These are phyloP conservation scores for Friedmanniomyces endolithicus DNA, from an alignment of 495 filamentous ascomycete species.

Conservation along the genomic window DNA sequence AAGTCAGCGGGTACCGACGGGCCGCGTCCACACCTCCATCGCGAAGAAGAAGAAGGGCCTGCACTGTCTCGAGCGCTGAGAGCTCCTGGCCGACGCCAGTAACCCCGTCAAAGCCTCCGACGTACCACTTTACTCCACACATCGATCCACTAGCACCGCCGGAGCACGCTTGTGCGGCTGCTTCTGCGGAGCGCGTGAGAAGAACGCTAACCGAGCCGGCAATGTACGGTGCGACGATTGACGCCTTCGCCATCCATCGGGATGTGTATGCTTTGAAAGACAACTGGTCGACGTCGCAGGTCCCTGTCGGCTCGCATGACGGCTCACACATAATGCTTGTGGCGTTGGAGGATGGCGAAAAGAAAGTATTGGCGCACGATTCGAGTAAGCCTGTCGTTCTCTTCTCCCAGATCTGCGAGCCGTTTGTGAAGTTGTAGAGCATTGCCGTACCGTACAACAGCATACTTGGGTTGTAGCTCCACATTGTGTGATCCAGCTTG, in stretches of 20 bases:
- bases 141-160: slow-evolving; percentile 32
- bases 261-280: slow-evolving; percentile 36
- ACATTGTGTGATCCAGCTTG: slow-evolving; percentile 36
- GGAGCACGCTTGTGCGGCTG: slow-evolving; percentile 33
- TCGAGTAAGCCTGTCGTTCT: slow-evolving; percentile 20
- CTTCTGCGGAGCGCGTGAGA: slow-evolving; percentile 28
- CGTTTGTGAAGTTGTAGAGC: slow-evolving; percentile 54
- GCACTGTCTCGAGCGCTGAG: slow-evolving; percentile 55
- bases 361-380: slow-evolving; percentile 25
- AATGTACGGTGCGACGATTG: slow-evolving; percentile 31
- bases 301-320: slow-evolving; percentile 29
- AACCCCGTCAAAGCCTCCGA: slow-evolving; percentile 28
- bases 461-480: slow-evolving; percentile 53
- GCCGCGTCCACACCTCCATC: neutral
- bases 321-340: slow-evolving; percentile 34
- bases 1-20: neutral
- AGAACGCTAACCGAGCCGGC: slow-evolving; percentile 23
- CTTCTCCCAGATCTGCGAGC: slow-evolving; percentile 21
- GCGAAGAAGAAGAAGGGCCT: slow-evolving; percentile 32
- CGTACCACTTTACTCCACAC: slow-evolving; percentile 29
- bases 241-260: slow-evolving; percentile 33
- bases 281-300: slow-evolving; percentile 33
- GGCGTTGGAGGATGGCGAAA: slow-evolving; percentile 11
- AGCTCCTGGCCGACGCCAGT: slow-evolving; percentile 54
- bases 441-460: slow-evolving; percentile 52